Base-by-base conservation (phyloP, 192 early-diverging fungal genomes). In the Diversispora epigaea region DNA sequence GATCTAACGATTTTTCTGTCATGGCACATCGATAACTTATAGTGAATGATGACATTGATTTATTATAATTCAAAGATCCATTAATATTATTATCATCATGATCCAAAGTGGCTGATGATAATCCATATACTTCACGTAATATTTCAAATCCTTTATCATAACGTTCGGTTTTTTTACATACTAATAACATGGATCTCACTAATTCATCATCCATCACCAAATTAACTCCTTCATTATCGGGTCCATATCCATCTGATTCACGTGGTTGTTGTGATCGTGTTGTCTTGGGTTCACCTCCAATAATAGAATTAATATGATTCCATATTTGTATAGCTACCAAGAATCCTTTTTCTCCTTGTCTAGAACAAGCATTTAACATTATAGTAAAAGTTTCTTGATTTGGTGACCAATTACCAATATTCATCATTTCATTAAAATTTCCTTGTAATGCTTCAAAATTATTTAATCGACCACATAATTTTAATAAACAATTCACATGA, bases 401-500 rank as follows among this genome's bases (percentile, higher is more conserved):
- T 11, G 81, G 78, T 3, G 70, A 43, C 14, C 12, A 50, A n/a
- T 50, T 21, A 4, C 50, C 49, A 9, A 25, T 32, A 12, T 68
- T 77, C 0, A 77, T 68, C 69, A 82, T 78, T 3, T 55, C 50
- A 3, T 68, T 40, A 55, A 76, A 82, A 41, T 74, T 58, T n/a
- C 74, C 14, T 44, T 63, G 44, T 8, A 82, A 32, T 3, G 76
- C 49, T 21, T 60, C 65, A 61, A 76, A 73, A 45, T 82, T 70
- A 8, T 44, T 52, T 15, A 69, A 68, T 10, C 77, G 73, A 17
- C 73, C 47, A 64, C 81, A 82, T 8, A 82, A 77, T 71, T 82
- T 82, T 17, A 82, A 73, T 0, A 82, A 63, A 6, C 77, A 77
- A 17, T 82, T 82, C 1, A 75, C 76, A 44, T 82, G 81, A 61